These are phyloP conservation scores for Fragilariopsis cylindrus DNA, from an alignment of 108 stramenopile genomes.

Conservation along the genomic window DNA sequence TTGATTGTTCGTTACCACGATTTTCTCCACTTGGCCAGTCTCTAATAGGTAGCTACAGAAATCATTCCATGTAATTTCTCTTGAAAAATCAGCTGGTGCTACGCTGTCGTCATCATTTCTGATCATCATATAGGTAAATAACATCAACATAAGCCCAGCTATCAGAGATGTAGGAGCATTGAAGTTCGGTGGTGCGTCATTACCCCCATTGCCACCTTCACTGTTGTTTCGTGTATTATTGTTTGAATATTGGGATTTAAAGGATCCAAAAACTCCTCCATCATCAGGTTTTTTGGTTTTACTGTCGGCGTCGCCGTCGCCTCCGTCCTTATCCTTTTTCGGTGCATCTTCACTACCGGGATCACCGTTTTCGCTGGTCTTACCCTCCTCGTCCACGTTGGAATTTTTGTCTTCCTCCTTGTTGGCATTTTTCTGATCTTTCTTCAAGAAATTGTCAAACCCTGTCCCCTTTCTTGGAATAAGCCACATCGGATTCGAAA, in stretches of 20 bases:
- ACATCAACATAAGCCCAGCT: conserved; percentile 30
- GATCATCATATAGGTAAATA: conserved; percentile 45
- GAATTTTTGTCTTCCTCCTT: conserved; percentile 12
- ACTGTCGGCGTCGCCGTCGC: neutral
- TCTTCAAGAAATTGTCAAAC: conserved; percentile 76
- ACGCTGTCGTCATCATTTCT: conserved; percentile 33
- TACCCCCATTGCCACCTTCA: conserved; percentile 32
- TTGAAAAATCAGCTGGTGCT: conserved; percentile 50
- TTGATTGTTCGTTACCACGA: conserved; percentile 88
- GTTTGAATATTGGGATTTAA: conserved; percentile 10
- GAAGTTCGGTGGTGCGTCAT: conserved; percentile 19
- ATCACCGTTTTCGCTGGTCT: conserved; percentile 1
- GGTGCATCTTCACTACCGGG: neutral
- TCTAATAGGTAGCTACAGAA: conserved; percentile 83
- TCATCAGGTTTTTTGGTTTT: conserved; percentile 1
- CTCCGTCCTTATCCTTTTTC: conserved; percentile 12
- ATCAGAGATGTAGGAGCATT: conserved; percentile 31
- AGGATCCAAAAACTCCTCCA: conserved; percentile 25
- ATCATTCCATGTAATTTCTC: conserved; percentile 87
- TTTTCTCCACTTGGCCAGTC: conserved; percentile 83
- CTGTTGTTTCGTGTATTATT: conserved; percentile 31
- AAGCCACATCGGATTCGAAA: conserved; percentile 25
- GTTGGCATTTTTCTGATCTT: conserved; percentile 43
- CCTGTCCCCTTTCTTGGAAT: conserved; percentile 49
- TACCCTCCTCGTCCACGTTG: conserved; percentile 16